These are phyloP conservation scores for Irpex sp. DNA, from an alignment of 1,284 basidiomycete species.

Conservation along the genomic window DNA sequence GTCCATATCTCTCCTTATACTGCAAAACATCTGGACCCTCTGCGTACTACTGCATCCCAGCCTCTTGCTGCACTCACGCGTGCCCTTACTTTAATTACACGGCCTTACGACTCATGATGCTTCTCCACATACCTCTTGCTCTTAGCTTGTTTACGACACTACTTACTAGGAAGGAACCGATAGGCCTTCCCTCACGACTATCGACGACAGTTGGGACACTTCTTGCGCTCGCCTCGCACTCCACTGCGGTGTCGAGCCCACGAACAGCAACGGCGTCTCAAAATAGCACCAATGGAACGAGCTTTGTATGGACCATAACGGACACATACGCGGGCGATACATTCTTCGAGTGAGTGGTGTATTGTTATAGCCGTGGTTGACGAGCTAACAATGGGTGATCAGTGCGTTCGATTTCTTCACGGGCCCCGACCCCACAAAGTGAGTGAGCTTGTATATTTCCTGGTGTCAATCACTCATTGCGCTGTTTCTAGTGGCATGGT, in stretches of 20 bases:
- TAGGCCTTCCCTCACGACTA: background rate
- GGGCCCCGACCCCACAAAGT: conserved; percentile 64
- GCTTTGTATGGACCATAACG: conserved; percentile 33
- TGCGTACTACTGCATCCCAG: background rate
- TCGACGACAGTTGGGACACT: background rate
- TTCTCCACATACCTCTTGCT: background rate
- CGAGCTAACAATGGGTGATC: conserved; percentile 2
- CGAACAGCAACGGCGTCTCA: conserved; percentile 18
- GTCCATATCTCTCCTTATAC: background rate
- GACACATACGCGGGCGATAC: conserved; percentile 30
- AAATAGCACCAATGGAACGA: conserved; percentile 25
- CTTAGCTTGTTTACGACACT: background rate
- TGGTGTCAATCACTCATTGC: conserved; percentile 13
- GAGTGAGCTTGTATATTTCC: conserved; percentile 20
- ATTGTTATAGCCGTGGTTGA: background rate
- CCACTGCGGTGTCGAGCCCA: conserved; percentile 14
- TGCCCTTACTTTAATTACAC: no score
- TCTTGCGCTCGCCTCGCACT: background rate
- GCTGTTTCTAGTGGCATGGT: conserved; percentile 48
- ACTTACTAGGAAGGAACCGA: background rate
- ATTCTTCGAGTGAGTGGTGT: conserved; percentile 33
- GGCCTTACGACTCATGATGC: background rate
- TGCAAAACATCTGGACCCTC: background rate
- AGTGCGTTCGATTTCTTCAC: conserved; percentile 61
- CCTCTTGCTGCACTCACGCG: no score